Evolutionary conservation across 1,284 basidiomycete genomes (phyloP).

Genomic region (Leccinum fuscescens): DNA sequence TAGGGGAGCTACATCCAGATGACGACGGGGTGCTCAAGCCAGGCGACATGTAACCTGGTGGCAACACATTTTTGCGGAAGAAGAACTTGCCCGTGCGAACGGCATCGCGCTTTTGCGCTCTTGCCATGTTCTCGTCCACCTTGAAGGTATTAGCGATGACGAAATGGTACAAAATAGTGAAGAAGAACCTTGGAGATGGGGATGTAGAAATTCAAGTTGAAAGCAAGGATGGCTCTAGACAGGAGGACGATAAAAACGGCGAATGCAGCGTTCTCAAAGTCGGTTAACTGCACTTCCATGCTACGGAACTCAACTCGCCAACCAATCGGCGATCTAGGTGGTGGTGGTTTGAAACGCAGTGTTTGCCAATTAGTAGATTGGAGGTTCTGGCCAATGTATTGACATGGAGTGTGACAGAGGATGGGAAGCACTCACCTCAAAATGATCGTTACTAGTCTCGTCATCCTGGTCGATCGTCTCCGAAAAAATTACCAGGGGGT

Average conservation of each 20-base stretch:
- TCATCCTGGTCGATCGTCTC: constrained; percentile 96
- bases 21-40: constrained; percentile 43
- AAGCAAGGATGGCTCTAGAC: constrained; percentile 88
- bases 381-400: constrained; percentile 65
- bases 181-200: constrained; percentile 87
- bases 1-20: constrained; percentile 53
- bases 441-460: constrained; percentile 85
- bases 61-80: constrained; percentile 88
- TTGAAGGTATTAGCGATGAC: constrained; percentile 31
- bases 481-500: constrained; percentile 93
- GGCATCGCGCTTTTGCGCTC: constrained; percentile 86
- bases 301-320: constrained; percentile 99
- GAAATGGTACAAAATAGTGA: neutral
- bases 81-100: constrained; percentile 75
- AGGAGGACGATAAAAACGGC: constrained; percentile 93
- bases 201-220: constrained; percentile 93
- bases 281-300: constrained; percentile 99
- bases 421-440: constrained; percentile 62
- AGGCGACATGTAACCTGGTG: constrained; percentile 46
- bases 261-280: constrained; percentile 99
- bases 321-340: constrained; percentile 87
- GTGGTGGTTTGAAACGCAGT: constrained; percentile 97
- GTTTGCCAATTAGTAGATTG: constrained; percentile 99
- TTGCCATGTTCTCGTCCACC: constrained; percentile 97
- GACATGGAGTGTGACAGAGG: constrained; percentile 2